Conservation (phyloP, 768 basidiomycete genomes). For the Boletus bicolor region DNA sequence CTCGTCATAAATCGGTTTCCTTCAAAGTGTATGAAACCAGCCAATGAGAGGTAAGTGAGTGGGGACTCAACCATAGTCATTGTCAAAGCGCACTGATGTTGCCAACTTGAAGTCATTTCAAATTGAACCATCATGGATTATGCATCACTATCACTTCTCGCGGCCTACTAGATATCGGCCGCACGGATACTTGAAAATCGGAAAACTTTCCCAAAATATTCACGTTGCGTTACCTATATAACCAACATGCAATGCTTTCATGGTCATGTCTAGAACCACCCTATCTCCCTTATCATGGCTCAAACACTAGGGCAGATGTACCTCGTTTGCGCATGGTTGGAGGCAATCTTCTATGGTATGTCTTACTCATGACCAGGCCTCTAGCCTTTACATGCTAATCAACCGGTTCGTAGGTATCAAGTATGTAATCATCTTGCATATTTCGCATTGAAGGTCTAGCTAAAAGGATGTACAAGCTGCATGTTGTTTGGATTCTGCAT, state of each 20-base stretch:
- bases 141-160: not conserved
- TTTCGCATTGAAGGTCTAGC: not conserved
- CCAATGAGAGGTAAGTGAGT: too few relatives aligned
- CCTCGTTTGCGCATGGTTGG: constrained; percentile 14
- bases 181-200: not conserved
- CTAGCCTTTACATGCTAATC: too few relatives aligned
- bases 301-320: constrained; percentile 18
- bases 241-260: not conserved
- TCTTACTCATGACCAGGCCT: not conserved
- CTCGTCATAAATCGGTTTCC: too few relatives aligned
- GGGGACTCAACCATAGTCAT: too few relatives aligned
- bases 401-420: constrained; percentile 4
- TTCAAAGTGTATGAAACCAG: too few relatives aligned
- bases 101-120: not conserved
- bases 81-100: too few relatives aligned
- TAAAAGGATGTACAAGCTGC: constrained; percentile 5
- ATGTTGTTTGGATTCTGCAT: constrained; percentile 15
- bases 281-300: constrained; percentile 1
- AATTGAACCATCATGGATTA: not conserved
- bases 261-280: not conserved
- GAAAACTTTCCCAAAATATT: not conserved
- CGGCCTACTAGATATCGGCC: not conserved
- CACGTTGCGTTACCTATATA: not conserved
- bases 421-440: not conserved
- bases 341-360: constrained; percentile 19